These are phyloP conservation scores for Fusarium marasasianum DNA, from an alignment of 2,329 filamentous ascomycete species.

Conservation along the genomic window DNA sequence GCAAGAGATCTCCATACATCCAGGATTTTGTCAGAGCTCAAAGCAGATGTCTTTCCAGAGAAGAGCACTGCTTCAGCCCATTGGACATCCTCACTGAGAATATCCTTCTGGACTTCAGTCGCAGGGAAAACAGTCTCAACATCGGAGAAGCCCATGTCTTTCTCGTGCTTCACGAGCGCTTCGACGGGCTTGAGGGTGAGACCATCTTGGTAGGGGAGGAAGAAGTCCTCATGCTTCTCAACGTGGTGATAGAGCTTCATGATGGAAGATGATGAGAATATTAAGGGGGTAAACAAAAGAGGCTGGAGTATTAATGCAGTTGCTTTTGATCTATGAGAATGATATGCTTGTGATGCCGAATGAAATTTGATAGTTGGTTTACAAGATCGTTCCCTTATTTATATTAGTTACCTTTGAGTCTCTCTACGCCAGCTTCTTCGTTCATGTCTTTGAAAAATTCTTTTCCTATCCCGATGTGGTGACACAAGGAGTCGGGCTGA, in stretches of 20 bases:
- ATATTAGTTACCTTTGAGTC: fast-evolving
- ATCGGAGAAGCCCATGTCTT: neutral
- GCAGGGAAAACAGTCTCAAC: conserved; percentile 1
- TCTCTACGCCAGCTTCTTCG: fast-evolving
- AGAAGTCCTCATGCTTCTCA: conserved; percentile 15
- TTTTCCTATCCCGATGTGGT: neutral
- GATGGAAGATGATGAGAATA: neutral
- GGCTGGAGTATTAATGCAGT: no score
- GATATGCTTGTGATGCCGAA: neutral
- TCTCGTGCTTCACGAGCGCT: neutral
- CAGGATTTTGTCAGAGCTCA: neutral
- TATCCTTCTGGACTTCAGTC: conserved; percentile 8
- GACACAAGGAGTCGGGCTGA: neutral
- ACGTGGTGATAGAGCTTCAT: conserved; percentile 9
- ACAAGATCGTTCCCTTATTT: neutral
- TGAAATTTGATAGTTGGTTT: neutral
- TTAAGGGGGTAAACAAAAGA: neutral
- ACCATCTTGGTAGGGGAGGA: neutral
- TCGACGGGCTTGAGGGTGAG: neutral
- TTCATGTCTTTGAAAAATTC: neutral
- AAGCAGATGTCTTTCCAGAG: neutral
- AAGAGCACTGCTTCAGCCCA: conserved; percentile 12
- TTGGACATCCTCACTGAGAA: conserved; percentile 7
- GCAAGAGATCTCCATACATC: conserved; percentile 3
- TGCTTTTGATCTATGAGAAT: neutral